These are phyloP conservation scores for Talaromyces sp. DNA, from an alignment of 2,329 filamentous ascomycete genomes.

Conservation along the genomic window DNA sequence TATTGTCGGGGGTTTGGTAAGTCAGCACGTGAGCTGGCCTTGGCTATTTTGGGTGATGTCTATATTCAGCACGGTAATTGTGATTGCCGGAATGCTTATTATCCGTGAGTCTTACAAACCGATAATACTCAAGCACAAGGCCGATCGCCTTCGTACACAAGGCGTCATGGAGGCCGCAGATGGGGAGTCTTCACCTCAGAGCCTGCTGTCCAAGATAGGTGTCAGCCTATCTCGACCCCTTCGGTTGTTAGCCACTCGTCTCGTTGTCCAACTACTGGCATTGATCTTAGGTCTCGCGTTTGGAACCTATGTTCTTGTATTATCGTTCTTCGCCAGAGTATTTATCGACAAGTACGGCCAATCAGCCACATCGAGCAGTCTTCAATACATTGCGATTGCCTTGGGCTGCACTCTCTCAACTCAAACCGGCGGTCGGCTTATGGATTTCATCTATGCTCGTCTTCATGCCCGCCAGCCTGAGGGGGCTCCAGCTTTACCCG, in stretches of 20 bases:
- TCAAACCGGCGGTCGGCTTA: slow-evolving; percentile 3
- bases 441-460: slow-evolving; percentile 8
- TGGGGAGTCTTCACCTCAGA: background rate
- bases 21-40: slow-evolving; percentile 10
- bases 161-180: background rate
- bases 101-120: slow-evolving; percentile 45
- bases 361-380: slow-evolving; percentile 8
- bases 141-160: slow-evolving; percentile 27
- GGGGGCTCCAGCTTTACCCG: slow-evolving; percentile 26
- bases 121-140: slow-evolving; percentile 37
- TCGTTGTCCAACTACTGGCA: slow-evolving; percentile 2
- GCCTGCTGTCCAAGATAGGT: slow-evolving; percentile 1
- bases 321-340: slow-evolving; percentile 7
- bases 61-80: slow-evolving; percentile 15
- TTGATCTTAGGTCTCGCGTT: slow-evolving; percentile 5
- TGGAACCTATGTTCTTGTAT: slow-evolving; percentile 9
- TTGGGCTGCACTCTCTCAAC: slow-evolving; percentile 6
- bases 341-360: slow-evolving; percentile 10
- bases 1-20: slow-evolving; percentile 8
- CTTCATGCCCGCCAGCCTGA: slow-evolving; percentile 3
- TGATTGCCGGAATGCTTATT: slow-evolving; percentile 31
- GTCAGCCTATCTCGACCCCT: slow-evolving; percentile 1
- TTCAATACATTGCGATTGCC: slow-evolving; percentile 12
- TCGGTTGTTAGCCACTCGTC: background rate
- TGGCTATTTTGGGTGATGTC: slow-evolving; percentile 12